These are phyloP conservation scores for Colletotrichum cereale DNA, from an alignment of 2,329 filamentous ascomycete species.

Conservation along the genomic window DNA sequence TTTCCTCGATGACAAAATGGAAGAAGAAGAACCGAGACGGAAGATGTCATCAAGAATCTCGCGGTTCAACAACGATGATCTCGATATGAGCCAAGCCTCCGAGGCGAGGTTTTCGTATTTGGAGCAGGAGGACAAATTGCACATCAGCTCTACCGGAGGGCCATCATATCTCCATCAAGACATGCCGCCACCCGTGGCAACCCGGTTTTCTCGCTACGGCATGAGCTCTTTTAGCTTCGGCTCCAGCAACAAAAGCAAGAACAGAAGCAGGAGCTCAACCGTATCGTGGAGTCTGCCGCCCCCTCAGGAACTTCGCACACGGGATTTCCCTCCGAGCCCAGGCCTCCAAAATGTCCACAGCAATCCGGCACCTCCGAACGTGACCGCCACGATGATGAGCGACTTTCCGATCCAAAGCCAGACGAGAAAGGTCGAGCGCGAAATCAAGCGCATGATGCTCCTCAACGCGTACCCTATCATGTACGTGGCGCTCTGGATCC, in stretches of 20 bases:
- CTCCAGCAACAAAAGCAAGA: background rate
- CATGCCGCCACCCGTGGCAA: constrained; percentile 17
- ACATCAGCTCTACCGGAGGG: constrained; percentile 19
- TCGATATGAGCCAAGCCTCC: constrained; percentile 35
- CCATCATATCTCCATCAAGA: constrained; percentile 18
- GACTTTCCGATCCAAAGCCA: constrained; percentile 42
- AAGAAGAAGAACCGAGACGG: constrained; percentile 8
- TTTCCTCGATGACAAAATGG: background rate
- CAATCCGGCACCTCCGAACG: constrained; percentile 4
- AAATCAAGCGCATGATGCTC: constrained; percentile 50
- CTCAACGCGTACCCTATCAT: constrained; percentile 54
- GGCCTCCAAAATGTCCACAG: constrained; percentile 12
- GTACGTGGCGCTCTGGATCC: constrained; percentile 55
- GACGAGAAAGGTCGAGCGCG: constrained; percentile 43
- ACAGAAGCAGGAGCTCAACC: constrained; percentile 21
- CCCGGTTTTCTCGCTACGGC: constrained; percentile 8
- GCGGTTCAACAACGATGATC: constrained; percentile 26
- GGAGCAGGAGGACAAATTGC: constrained; percentile 34
- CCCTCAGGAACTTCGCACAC: background rate
- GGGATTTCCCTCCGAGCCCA: constrained; percentile 31
- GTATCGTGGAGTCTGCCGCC: constrained; percentile 20
- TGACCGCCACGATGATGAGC: constrained; percentile 36
- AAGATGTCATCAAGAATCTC: constrained; percentile 37
- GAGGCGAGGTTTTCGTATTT: constrained; percentile 37
- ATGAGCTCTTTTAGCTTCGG: background rate